A percentile compares a stretch with the other conserved stretches of the same genome.
phyloP scores from a whole-genome alignment of 352 stramenopile species.

The Globisporangium rhizosaccharum region DNA sequence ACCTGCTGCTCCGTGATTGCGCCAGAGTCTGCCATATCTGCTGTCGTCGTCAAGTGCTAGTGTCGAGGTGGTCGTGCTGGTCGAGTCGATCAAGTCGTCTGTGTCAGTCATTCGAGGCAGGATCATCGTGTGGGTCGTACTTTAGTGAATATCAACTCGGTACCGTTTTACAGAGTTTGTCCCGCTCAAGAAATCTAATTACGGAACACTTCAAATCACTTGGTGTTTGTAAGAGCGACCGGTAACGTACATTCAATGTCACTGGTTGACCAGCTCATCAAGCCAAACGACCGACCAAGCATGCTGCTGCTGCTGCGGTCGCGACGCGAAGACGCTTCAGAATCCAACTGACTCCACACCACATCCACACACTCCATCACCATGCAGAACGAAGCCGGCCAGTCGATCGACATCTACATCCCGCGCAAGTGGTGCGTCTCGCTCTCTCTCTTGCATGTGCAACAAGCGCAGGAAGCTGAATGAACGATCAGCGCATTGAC shows the following conservation, averaged over 20 bases:
- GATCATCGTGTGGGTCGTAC: background rate
- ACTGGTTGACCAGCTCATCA: slow-evolving; percentile 45
- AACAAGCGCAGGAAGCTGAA: too few relatives aligned
- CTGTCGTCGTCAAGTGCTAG: background rate
- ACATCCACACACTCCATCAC: slow-evolving; percentile 25
- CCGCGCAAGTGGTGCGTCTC: slow-evolving; percentile 92
- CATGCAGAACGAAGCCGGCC: slow-evolving; percentile 97
- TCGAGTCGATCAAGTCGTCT: background rate
- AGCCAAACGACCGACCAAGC: background rate
- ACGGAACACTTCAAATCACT: slow-evolving; percentile 11
- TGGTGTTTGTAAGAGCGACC: slow-evolving; percentile 49
- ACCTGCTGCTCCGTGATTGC: slow-evolving; percentile 84
- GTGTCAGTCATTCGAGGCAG: background rate
- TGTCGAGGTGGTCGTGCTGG: background rate
- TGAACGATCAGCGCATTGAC: background rate
- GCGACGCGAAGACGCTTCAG: slow-evolving; percentile 23
- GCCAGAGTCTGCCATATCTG: slow-evolving; percentile 28
- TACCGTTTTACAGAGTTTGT: background rate
- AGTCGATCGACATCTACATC: slow-evolving; percentile 98
- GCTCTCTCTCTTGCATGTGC: background rate
- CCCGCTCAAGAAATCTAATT: background rate
- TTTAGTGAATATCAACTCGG: background rate
- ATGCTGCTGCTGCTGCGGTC: background rate
- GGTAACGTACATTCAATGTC: slow-evolving; percentile 81
- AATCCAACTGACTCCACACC: slow-evolving; percentile 55